Evolutionary conservation across 805 yeast species (phyloP), one percentile per base, ranked within the genome.

Genomic region (Pichia occidentalis): DNA sequence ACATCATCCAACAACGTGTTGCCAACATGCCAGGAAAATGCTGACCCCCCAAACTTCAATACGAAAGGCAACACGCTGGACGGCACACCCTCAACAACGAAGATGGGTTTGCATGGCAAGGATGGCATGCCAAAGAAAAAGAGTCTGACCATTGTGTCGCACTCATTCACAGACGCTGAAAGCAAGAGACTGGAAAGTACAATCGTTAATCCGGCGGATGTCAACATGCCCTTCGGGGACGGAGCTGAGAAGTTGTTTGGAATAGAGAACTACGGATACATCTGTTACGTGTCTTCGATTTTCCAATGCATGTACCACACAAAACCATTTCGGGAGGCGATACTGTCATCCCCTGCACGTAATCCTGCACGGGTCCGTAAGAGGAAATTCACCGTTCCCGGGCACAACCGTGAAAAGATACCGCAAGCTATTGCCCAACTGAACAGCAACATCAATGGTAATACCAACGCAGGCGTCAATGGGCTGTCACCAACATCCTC

Each of bases 231-330:
- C 8, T 77, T 59, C 52, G 88, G 86, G 5, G 79, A 77, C 54
- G 88, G 87, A 2, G 64, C 78, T 6, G 65, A 72, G 43, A 83
- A 81, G 56, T 70, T 83, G 17, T 83, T 74, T 56, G 94, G 94
- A 1, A 75, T 81, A 72, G 92, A 84, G 54, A 84, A 84, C 54
- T 83, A 82, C 51, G 95, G 95, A 2, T 81, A 87, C 56, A 87
- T 97, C 0, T 92, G 97, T 63, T 90, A 90, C 63, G 85, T 95
- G 60, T 92, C 92, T 51, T 85, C 96, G 8, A 84, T 92, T 22
- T 63, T 92, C 18, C 98, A 92, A 57, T 85, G 95, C 48, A 69
- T 90, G 8, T 90, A 75, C 64, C 80, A 83, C 61, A 71, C 90
- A 4, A 69, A 72, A 19, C 71, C 70, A 21, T 86, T 92, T 52